Evolutionary conservation across 2,329 filamentous ascomycete genomes (phyloP), one percentile per base, ranked within the genome.

Genomic region (Didymosphaeria variabile): DNA sequence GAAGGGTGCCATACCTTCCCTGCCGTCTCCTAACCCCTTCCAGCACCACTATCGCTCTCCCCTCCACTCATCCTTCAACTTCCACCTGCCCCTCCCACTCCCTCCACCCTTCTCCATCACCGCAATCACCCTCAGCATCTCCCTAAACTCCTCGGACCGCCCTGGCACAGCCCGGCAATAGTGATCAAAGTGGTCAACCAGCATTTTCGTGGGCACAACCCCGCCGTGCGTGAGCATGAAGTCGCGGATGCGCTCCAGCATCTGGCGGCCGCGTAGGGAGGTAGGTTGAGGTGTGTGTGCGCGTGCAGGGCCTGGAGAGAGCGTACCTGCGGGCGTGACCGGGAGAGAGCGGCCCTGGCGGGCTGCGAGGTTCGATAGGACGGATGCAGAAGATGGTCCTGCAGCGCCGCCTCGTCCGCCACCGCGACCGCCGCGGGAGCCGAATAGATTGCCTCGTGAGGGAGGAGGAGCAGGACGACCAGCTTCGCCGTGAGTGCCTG

Each of bases 141-240:
- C 84, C 79, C 93, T 94, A 76, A 98, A 98, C 75, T 93, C 90
- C 19, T 88, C 86, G 23, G 67, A 55, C 19, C 89, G 90, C 62
- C 91, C 86, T 63, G 87, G 86, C 29, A 84, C 79, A 46, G 88
- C 91, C 23, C 85, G 86, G 73, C 93, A 97, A 71, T 89, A 91
- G 15, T 87, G 87, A 77, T 94, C 92, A 78, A 97, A 98, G 72
- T 97, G 93, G 71, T 97, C 91, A 26, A 97, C 91, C 47, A 97
- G 79, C 83, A 93, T 90, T 80, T 96, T 93, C 45, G 91, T 94
- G 5, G 92, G 89, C 6, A 91, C 92, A 36, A 87, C 86, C 3
- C 93, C 93, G 10, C 91, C 91, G 58, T 96, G 93, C 26, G 87
- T 84, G 47, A 85, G 84, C 66, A 98, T 89, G 69, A 93, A 98